These are phyloP conservation scores for Leucoagaricus sp. DNA, from an alignment of 1,284 basidiomycete genomes.

Conservation along the genomic window DNA sequence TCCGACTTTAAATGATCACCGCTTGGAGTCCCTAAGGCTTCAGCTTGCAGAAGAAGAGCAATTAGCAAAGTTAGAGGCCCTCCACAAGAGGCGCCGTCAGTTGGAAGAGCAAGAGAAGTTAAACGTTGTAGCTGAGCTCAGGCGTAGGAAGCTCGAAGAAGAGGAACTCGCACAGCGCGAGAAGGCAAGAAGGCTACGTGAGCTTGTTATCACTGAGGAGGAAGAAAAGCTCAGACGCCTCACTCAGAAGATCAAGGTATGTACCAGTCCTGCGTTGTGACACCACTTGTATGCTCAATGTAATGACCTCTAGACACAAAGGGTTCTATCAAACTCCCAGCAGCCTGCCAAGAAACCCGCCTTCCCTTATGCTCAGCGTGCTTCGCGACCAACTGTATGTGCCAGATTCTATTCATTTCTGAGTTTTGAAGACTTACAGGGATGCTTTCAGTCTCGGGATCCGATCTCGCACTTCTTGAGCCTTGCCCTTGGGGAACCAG, in stretches of 20 bases:
- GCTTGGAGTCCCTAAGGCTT: constrained; percentile 4
- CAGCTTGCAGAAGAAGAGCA: constrained; percentile 8
- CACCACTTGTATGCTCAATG: no score
- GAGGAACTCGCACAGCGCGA: background rate
- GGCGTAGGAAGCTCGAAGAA: background rate
- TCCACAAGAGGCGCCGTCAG: background rate
- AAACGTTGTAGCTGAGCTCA: background rate
- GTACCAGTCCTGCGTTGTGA: no score
- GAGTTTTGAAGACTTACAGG: no score
- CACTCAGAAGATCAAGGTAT: background rate
- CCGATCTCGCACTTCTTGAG: no score
- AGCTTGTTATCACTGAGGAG: background rate
- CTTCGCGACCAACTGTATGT: no score
- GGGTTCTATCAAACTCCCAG: no score
- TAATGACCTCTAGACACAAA: no score
- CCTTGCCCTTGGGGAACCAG: no score
- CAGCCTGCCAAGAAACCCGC: no score
- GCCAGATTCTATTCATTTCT: no score
- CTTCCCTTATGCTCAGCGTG: no score
- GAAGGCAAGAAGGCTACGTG: background rate
- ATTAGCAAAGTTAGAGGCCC: background rate
- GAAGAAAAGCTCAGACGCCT: background rate
- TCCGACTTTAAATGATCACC: background rate
- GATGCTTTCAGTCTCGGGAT: no score
- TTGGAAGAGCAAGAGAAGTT: background rate